Base-by-base conservation (phyloP, 2,329 filamentous ascomycete genomes). In the Aspergillus sp. region DNA sequence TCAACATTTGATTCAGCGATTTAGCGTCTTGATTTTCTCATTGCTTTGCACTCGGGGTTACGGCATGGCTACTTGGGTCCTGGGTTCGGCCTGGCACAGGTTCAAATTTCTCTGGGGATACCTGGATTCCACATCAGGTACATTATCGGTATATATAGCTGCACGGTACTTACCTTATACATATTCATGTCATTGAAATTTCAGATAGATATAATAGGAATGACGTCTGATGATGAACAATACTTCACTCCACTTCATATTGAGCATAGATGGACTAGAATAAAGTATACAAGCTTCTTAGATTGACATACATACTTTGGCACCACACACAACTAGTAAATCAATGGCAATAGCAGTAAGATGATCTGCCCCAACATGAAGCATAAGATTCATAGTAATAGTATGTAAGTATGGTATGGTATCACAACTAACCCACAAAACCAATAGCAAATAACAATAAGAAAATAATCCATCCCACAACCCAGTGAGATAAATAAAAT, bases 1-100 rank as follows among this genome's bases (percentile, higher is more conserved):
- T 32, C 47, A 59, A 42, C 41, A 44, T 56, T 54, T 32, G 51
- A 48, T 54, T 48, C 54, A 50, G 58, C 60, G 57, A 60, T 62
- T 62, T 52, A 62, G 60, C 60, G 60, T 57, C 52, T 52, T 53
- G 41, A 19, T 44, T 17, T 54, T 36, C 11, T 36, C 25, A 50
- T 30, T 30, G n/a, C 30, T 17, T 17, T 50, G 25, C 47, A n/a
- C 25, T 50, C 25, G 47, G 47, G 47, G 47, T 50, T 50, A n/a
- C 17, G 47, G 47, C 47, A 50, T 50, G 47, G 47, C 47, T 50
- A 50, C 25, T 32, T 32, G 47, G 47, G 30, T 50, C 44, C 23
- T 23, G 44, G 44, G 44, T 49, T 49, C 19, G 23, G 25, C 25
- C 44, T 49, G 47, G 47, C 47, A 30, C 25, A 17, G 47, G 21